Evolutionary conservation across 176 grass and related monocot genomes (phyloP).

Genomic region (Tuctoria greenei): DNA sequence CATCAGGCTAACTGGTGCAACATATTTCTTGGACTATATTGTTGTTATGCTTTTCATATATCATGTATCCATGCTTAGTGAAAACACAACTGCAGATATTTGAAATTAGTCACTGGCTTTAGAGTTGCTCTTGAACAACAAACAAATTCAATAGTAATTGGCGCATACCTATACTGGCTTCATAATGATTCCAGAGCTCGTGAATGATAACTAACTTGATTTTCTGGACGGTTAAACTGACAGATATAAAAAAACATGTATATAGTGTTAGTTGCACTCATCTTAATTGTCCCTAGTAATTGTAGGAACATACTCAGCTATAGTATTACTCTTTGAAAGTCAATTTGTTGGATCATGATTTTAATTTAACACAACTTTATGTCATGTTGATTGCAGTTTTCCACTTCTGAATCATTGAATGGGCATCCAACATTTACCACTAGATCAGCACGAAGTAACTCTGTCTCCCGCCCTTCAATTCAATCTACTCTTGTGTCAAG

Average conservation of each 20-base stretch:
- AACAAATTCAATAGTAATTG: conserved; percentile 2
- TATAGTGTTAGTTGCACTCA: not conserved
- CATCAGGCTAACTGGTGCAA: not conserved
- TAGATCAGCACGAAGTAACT: conserved; percentile 70
- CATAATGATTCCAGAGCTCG: not conserved
- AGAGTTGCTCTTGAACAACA: not conserved
- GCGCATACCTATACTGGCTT: not conserved
- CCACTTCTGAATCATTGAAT: conserved; percentile 63
- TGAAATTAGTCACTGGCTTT: not conserved
- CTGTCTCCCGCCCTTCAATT: conserved; percentile 57
- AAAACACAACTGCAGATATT: not conserved
- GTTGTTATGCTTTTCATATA: conserved; percentile 7
- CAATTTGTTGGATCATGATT: not conserved
- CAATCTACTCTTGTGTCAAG: conserved; percentile 45
- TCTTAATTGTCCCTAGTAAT: not conserved
- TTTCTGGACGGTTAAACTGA: not conserved
- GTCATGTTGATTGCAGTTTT: conserved; percentile 62
- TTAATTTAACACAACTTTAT: conserved; percentile 38
- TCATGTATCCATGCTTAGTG: conserved; percentile 3
- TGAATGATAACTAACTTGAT: not conserved
- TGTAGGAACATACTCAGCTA: conserved; percentile 8
- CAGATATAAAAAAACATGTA: not conserved
- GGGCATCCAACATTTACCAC: conserved; percentile 44
- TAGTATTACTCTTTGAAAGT: conserved; percentile 11
- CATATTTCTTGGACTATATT: conserved; percentile 8